Evolutionary conservation across 1,284 basidiomycete species (phyloP).

Genomic region (Schizophyllum commune): DNA sequence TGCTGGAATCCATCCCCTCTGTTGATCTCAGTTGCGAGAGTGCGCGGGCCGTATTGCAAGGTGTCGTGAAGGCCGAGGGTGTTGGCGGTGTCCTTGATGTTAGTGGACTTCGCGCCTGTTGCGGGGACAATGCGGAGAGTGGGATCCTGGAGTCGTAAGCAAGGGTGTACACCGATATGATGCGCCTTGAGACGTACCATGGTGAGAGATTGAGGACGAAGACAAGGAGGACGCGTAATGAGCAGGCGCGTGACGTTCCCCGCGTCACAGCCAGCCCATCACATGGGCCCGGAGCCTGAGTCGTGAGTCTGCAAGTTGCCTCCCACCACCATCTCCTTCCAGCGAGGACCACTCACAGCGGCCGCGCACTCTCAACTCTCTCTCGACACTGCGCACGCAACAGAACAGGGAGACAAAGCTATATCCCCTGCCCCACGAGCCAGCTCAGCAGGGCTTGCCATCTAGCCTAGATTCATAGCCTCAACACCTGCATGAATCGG

Average conservation of each 20-base stretch:
- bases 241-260: slow-evolving; percentile 18
- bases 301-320: not conserved
- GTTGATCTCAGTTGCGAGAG: slow-evolving; percentile 62
- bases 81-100: slow-evolving; percentile 62
- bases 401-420: no score
- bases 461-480: no score
- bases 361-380: no score
- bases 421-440: no score
- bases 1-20: slow-evolving; percentile 47
- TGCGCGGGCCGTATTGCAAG: slow-evolving; percentile 68
- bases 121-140: slow-evolving; percentile 65
- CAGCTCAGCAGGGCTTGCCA: no score
- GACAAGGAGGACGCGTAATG: slow-evolving; percentile 16
- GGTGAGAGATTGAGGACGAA: slow-evolving; percentile 14
- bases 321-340: no score
- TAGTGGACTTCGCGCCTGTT: slow-evolving; percentile 47
- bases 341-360: no score
- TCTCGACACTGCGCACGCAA: no score
- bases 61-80: slow-evolving; percentile 74
- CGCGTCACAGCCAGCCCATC: slow-evolving; percentile 10
- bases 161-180: not conserved
- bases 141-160: slow-evolving; percentile 37
- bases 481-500: no score
- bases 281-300: not conserved
- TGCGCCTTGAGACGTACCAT: slow-evolving; percentile 27